These are phyloP conservation scores for Tetradesmus lagerheimii DNA, from an alignment of 139 green algal genomes.

Conservation along the genomic window DNA sequence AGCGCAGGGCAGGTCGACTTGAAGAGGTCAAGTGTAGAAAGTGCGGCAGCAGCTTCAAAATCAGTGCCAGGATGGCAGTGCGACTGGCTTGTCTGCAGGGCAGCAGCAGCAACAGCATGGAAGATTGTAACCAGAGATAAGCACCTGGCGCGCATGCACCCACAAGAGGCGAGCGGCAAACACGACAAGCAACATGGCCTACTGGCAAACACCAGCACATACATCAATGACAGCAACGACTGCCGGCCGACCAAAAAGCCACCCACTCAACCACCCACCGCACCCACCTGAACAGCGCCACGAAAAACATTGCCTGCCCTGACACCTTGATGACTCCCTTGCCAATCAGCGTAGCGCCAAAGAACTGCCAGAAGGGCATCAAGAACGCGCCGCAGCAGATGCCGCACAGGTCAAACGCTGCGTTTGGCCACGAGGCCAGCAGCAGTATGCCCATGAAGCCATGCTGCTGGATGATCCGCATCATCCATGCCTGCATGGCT, in stretches of 20 bases:
- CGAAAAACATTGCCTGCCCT: constrained; percentile 62
- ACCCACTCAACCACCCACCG: background rate
- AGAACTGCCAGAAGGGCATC: constrained; percentile 96
- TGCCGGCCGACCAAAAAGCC: no score
- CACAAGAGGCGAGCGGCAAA: background rate
- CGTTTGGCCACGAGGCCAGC: constrained; percentile 92
- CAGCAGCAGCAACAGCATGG: background rate
- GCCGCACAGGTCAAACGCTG: constrained; percentile 94
- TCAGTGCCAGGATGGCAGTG: background rate
- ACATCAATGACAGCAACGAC: background rate
- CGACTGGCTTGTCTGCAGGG: constrained; percentile 4
- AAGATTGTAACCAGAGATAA: no score
- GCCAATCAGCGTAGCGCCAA: constrained; percentile 86
- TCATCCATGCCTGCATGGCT: constrained; percentile 87
- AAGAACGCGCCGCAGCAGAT: constrained; percentile 92
- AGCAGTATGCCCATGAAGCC: constrained; percentile 92
- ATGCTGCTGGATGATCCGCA: constrained; percentile 81
- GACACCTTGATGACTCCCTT: constrained; percentile 90
- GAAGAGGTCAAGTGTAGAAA: no score
- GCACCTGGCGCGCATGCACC: background rate
- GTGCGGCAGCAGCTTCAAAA: no score
- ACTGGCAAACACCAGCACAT: background rate
- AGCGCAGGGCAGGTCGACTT: no score
- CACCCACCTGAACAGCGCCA: constrained; percentile 77
- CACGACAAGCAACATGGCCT: background rate